Percentiles rank a stretch among this genome's conserved stretches.
Evolutionary conservation across 179 eudicot species (phyloP).

Genomic region (Silene noctiflora): DNA sequence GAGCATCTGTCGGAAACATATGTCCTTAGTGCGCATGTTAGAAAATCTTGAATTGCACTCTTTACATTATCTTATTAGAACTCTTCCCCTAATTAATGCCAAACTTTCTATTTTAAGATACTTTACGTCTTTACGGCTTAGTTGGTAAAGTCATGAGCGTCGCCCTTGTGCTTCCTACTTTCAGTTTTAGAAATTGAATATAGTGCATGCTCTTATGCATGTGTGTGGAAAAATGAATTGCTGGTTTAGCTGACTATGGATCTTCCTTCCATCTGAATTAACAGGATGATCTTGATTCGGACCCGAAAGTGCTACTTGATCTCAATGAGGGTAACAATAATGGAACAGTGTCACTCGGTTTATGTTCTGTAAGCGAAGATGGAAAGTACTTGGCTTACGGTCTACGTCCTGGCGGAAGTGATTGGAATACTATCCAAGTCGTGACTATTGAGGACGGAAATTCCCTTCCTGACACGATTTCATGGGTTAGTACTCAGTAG

Average conservation of each 20-base stretch:
- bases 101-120: no score
- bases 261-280: neutral
- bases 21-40: no score
- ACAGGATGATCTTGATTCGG: conserved; percentile 67
- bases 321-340: conserved; percentile 75
- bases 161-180: no score
- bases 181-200: no score
- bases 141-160: no score
- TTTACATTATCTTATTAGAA: no score
- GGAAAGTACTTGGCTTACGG: conserved; percentile 78
- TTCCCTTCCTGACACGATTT: conserved; percentile 53
- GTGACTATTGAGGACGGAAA: conserved; percentile 45
- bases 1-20: no score
- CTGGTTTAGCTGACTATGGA: neutral
- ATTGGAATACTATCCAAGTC: conserved; percentile 83
- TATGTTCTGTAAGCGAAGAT: conserved; percentile 68
- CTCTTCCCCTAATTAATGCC: no score
- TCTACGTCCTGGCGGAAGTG: conserved; percentile 80
- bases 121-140: no score
- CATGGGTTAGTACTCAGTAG: conserved; percentile 53
- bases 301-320: conserved; percentile 73
- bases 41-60: no score
- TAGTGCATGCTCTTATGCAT: neutral
- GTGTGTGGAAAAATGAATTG: neutral
- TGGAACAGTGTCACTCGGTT: conserved; percentile 61